Evolutionary conservation across 257 asterid genomes (phyloP).

Genomic region (Solanum clarkiae): DNA sequence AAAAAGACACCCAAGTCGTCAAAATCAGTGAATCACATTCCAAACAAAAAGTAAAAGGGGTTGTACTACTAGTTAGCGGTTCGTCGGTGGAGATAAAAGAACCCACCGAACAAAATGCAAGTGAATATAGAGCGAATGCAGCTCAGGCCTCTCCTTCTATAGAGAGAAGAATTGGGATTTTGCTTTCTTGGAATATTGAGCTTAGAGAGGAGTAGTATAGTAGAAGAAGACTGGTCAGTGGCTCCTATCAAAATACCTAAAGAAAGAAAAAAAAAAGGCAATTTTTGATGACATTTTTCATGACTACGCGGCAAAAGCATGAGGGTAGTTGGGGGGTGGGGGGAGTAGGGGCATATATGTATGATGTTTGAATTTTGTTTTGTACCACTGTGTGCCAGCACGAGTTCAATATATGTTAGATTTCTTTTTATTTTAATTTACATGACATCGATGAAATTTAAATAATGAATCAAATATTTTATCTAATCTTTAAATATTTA

Average conservation of each 20-base stretch:
- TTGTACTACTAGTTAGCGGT: neutral
- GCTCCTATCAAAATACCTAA: neutral
- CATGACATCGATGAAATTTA: rapidly evolving
- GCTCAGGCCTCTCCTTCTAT: neutral
- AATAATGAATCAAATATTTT: too few species aligned
- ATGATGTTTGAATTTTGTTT: neutral
- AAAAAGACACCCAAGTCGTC: neutral
- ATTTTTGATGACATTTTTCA: neutral
- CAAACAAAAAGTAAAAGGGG: neutral
- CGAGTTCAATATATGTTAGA: too few species aligned
- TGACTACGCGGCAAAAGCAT: conserved; percentile 7
- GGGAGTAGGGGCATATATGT: neutral
- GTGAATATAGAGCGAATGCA: neutral
- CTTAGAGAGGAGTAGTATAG: neutral
- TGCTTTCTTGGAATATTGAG: neutral
- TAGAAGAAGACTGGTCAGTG: neutral
- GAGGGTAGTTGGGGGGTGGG: neutral
- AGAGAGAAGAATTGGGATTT: neutral
- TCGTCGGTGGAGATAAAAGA: neutral
- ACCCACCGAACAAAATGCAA: neutral
- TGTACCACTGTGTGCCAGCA: neutral
- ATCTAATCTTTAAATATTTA: too few species aligned
- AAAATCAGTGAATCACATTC: neutral
- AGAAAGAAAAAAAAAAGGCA: neutral
- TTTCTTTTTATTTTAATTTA: too few species aligned